phyloP scores from a whole-genome alignment of 345 rosid genomes.

The Brassica rapa region DNA sequence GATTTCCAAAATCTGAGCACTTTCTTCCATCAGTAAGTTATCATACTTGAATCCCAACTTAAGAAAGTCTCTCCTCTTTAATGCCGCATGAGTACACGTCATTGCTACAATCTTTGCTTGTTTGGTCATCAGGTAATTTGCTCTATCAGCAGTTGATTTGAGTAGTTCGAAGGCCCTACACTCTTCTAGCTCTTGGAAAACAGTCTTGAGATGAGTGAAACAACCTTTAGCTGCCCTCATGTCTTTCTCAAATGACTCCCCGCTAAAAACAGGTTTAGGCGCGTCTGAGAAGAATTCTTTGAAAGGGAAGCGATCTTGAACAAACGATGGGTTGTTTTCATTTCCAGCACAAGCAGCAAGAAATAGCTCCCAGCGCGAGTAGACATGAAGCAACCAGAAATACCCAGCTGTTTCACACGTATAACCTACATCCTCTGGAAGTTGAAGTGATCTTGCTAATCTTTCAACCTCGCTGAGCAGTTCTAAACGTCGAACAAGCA shows the following conservation, averaged over 20 bases:
- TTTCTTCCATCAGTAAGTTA: conserved; percentile 98
- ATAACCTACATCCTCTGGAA: conserved; percentile 97
- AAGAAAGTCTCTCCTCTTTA: conserved; percentile 95
- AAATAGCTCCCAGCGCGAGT: conserved; percentile 95
- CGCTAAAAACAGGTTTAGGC: conserved; percentile 75
- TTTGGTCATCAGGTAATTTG: conserved; percentile 96
- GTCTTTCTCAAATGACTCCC: conserved; percentile 90
- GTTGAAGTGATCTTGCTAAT: conserved; percentile 91
- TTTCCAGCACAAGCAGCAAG: conserved; percentile 85
- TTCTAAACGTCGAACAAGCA: conserved; percentile 96
- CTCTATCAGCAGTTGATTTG: conserved; percentile 98
- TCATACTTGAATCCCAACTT: conserved; percentile 96
- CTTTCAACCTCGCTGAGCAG: conserved; percentile 91
- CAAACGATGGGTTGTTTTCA: conserved; percentile 70
- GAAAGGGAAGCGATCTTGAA: conserved; percentile 87
- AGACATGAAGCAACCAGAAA: conserved; percentile 97
- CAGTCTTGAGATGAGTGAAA: conserved; percentile 82
- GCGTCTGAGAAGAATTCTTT: conserved; percentile 85
- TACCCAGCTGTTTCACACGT: conserved; percentile 99
- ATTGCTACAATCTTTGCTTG: conserved; percentile 99
- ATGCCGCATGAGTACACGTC: conserved; percentile 99
- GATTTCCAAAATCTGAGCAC: conserved; percentile 97
- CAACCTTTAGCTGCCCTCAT: conserved; percentile 96
- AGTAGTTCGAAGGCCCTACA: conserved; percentile 99
- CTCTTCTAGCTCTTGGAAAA: conserved; percentile 98